Base-by-base conservation (phyloP, 371 early-diverging fungal genomes). In the Haplosporangium sp. region DNA sequence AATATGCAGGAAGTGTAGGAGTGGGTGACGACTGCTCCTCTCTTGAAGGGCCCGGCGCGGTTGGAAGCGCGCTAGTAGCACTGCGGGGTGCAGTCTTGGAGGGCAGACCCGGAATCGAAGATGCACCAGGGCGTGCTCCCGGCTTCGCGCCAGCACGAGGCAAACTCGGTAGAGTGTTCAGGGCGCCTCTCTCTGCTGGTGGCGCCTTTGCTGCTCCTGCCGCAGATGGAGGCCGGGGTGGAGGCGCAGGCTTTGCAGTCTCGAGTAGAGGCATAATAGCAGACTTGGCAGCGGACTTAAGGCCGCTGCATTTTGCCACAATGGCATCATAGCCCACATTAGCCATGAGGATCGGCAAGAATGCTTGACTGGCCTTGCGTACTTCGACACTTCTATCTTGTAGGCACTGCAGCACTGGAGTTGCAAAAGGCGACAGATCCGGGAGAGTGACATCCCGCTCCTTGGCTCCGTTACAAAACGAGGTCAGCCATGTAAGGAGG, bases 361-460 rank as follows among this genome's bases (percentile, higher is more conserved):
- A 85, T 2, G 84, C 73, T 62, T 92, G 91, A 3, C 96, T 95
- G 3, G 87, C 85, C 72, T 97, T 97, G 62, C 98, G 89, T 12
- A 97, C 97, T 37, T 96, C 97, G 0, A 87, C 86, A 70, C 90
- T 94, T 37, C 94, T 89, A 69, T 98, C 98, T 74, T 95, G 95
- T 57, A 97, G 70, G 65, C 95, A 95, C 5, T 87, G 82, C 14
- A 98, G 82, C 12, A 93, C 69, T 11, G 95, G 90, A 23, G 87
- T 82, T 7, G 95, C 83, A 14, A 97, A 69, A 0, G 85, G 75
- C 6, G 84, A 70, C 38, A 94, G 76, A 59, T 96, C 95, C 2
- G 89, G 85, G 8, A 77, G 61, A 18, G 79, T 64, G 5, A 80
- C 83, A 10, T 90, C 69, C 5, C 83, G 83, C 5, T 90, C 92